Evolutionary conservation across 2,329 filamentous ascomycete genomes (phyloP).

Genomic region (Penicillium sp.): DNA sequence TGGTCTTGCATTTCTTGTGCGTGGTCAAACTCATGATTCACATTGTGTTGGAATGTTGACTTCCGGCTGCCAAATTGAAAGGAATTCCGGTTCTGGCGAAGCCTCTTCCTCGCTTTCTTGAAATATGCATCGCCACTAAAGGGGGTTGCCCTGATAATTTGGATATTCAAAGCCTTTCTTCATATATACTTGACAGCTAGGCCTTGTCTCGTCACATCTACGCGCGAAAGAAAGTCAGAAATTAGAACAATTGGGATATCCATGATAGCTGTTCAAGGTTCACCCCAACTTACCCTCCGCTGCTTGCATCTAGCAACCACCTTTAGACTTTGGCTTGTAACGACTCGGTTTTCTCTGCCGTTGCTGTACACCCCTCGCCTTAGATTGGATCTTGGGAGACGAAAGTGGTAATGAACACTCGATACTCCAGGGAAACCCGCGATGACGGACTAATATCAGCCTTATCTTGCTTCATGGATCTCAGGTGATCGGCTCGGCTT

Average conservation of each 20-base stretch:
- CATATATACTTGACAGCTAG: slow-evolving; percentile 22
- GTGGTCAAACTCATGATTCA: neutral
- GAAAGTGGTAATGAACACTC: neutral
- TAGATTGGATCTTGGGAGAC: neutral
- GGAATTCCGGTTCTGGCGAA: neutral
- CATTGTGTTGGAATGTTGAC: neutral
- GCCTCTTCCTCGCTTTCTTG: slow-evolving; percentile 12
- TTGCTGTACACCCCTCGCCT: slow-evolving; percentile 4
- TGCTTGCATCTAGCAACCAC: slow-evolving; percentile 25
- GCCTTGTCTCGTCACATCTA: slow-evolving; percentile 25
- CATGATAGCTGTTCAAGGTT: slow-evolving; percentile 7
- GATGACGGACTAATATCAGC: neutral
- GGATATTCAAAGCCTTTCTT: slow-evolving; percentile 19
- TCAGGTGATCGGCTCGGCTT: slow-evolving; percentile 15
- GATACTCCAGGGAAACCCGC: neutral
- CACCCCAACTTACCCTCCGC: slow-evolving; percentile 24
- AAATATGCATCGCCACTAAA: slow-evolving; percentile 24
- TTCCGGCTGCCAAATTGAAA: neutral
- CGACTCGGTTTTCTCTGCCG: slow-evolving; percentile 24
- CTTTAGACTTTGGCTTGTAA: slow-evolving; percentile 22
- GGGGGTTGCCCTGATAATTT: slow-evolving; percentile 20
- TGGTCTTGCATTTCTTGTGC: slow-evolving; percentile 8
- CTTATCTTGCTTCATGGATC: slow-evolving; percentile 2
- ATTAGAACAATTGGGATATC: neutral
- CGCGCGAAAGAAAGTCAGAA: slow-evolving; percentile 15